Base-by-base conservation (phyloP, 768 basidiomycete species). In the Boletus rufocinnamomeus region DNA sequence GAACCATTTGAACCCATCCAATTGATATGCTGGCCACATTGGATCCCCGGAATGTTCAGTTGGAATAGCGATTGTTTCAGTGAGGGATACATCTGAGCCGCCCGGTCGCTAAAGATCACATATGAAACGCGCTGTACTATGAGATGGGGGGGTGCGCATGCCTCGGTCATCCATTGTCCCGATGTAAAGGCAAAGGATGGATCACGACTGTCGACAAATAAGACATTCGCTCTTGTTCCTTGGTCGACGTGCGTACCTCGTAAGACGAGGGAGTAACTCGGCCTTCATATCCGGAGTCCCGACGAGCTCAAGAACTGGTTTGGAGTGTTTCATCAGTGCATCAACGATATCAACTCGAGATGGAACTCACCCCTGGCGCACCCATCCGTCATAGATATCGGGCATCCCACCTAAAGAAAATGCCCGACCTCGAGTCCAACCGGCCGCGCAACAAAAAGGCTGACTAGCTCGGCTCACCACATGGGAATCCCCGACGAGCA, bases 141-240 rank as follows among this genome's bases (percentile, higher is more conserved):
- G 47, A 17, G 14, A 50, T 0, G 17, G 14, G 23, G 19, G 10
- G 14, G 27, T 40, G 35, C 6, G 59, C 69, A 5, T 58, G 81
- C 88, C 75, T 91, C 88, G 4, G 89, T 91, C 89, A 89, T 90
- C 89, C 89, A 92, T 72, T 92, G 90, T 0, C 90, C 90, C 11
- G 88, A 82, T 6, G 86, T 89, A 59, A 84, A 91, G 0, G 87
- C 85, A 32, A 70, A 56, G 1, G 74, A 65, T 10, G 88, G 83
- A 66, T 91, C 81, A 6, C 85, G 86, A 66, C 88, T 89, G 54
- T 52, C 7, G 46, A 41, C 19, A 19, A 10, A 37, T 44, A 37
- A 37, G 28, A 54, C n/a, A 30, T 7, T 5, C 19, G 14, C 16
- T 23, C 8, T 16, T 32, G 16, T 50, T 40, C 28, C 11, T 21